These are phyloP conservation scores for Posidonia oceanica DNA, from an alignment of 116 monocot species.

Conservation along the genomic window DNA sequence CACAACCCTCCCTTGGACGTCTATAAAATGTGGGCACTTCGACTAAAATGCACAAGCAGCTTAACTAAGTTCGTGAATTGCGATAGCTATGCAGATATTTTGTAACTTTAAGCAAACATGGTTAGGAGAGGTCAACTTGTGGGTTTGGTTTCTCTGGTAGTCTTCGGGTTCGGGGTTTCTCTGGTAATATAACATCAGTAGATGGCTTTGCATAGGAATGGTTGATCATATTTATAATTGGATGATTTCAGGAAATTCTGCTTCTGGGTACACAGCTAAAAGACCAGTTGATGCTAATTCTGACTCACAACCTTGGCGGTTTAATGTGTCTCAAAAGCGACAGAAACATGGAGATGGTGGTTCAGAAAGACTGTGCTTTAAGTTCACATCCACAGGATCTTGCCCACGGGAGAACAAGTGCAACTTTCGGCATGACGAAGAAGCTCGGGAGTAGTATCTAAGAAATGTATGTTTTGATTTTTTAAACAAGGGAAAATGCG, in stretches of 20 bases:
- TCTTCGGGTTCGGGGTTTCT: too few relatives aligned
- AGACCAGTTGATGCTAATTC: constrained; percentile 21
- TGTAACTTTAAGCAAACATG: too few relatives aligned
- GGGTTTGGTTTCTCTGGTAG: too few relatives aligned
- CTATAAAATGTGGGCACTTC: too few relatives aligned
- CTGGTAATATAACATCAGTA: too few relatives aligned
- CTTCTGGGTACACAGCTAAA: constrained; percentile 31
- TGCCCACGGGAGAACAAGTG: constrained; percentile 64
- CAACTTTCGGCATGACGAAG: constrained; percentile 63
- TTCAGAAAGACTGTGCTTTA: constrained; percentile 64
- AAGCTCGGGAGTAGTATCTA: constrained; percentile 56
- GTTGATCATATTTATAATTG: too few relatives aligned
- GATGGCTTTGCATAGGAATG: too few relatives aligned
- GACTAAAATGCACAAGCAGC: too few relatives aligned
- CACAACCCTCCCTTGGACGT: too few relatives aligned
- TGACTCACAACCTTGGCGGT: constrained; percentile 77
- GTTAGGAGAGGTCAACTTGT: too few relatives aligned
- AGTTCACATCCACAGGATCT: constrained; percentile 70
- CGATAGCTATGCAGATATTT: too few relatives aligned
- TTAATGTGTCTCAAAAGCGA: constrained; percentile 62
- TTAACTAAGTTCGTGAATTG: too few relatives aligned
- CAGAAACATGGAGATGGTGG: constrained; percentile 30
- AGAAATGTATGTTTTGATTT: constrained; percentile 98
- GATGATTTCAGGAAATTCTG: constrained; percentile 9
- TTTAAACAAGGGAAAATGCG: constrained; percentile 93